Evolutionary conservation across 148 eudicot genomes (phyloP).

Genomic region (Rhododendron simsii): DNA sequence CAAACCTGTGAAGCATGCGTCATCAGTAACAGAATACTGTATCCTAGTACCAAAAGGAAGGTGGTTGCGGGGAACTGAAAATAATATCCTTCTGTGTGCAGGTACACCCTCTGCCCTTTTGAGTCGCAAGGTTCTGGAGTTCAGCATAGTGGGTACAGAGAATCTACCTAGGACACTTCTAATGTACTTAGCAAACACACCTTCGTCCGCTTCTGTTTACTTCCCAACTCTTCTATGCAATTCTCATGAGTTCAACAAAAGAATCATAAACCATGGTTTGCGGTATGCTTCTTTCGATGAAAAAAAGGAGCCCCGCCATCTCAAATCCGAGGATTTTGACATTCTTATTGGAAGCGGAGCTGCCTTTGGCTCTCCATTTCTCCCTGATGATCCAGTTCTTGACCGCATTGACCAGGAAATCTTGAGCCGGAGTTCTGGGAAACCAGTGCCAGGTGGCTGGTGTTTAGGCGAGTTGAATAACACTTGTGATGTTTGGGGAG

Average conservation of each 20-base stretch:
- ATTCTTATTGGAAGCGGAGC: conserved; percentile 57
- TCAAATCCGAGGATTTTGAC: conserved; percentile 45
- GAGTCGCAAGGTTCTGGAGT: conserved; percentile 71
- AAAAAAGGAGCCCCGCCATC: conserved; percentile 35
- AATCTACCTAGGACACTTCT: conserved; percentile 81
- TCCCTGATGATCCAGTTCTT: conserved; percentile 55
- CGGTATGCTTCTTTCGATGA: conserved; percentile 45
- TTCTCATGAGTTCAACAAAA: conserved; percentile 56
- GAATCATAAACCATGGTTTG: conserved; percentile 61
- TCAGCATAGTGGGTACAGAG: conserved; percentile 63
- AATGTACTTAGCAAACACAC: conserved; percentile 83
- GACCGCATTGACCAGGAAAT: conserved; percentile 68
- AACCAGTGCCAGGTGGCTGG: conserved; percentile 90
- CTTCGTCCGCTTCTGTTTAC: conserved; percentile 55
- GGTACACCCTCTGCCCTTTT: conserved; percentile 64
- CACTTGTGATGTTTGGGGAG: conserved; percentile 73
- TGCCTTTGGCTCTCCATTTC: conserved; percentile 70
- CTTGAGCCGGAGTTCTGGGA: conserved; percentile 46
- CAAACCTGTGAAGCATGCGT: not conserved
- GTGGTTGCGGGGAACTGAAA: conserved; percentile 5
- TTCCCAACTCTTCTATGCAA: conserved; percentile 86
- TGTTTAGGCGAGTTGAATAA: conserved; percentile 62
- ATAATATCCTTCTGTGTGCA: conserved; percentile 25
- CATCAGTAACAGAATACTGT: not conserved
- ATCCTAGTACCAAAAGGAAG: not conserved